Evolutionary conservation across 805 yeast species (phyloP).

Genomic region (Metschnikowia cubensis): DNA sequence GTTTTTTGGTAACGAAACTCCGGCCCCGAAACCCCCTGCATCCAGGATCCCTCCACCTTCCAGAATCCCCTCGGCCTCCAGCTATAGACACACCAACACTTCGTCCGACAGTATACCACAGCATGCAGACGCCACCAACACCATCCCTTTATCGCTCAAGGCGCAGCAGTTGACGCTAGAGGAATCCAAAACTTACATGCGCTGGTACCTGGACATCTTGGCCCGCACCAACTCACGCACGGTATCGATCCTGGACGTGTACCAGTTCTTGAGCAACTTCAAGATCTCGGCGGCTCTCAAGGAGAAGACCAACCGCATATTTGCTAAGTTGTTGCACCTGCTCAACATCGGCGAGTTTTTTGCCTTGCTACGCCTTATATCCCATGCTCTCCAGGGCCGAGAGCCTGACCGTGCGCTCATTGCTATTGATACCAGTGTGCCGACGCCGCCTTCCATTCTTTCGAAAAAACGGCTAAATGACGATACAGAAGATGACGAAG

Average conservation of each 20-base stretch:
- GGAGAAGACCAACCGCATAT: slow-evolving; percentile 48
- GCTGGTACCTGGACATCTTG: slow-evolving; percentile 89
- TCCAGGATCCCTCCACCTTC: slow-evolving; percentile 13
- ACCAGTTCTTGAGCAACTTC: slow-evolving; percentile 74
- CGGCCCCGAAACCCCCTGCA: not conserved
- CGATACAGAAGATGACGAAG: slow-evolving; percentile 28
- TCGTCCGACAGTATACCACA: slow-evolving; percentile 16
- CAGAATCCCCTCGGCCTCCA: slow-evolving; percentile 1
- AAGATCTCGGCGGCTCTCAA: slow-evolving; percentile 51
- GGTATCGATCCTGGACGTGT: slow-evolving; percentile 72
- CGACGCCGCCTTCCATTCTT: slow-evolving; percentile 76
- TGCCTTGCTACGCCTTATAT: slow-evolving; percentile 74
- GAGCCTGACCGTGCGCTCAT: slow-evolving; percentile 55
- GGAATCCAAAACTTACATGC: slow-evolving; percentile 78
- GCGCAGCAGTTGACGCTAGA: slow-evolving; percentile 66
- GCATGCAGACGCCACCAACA: slow-evolving; percentile 29
- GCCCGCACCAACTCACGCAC: slow-evolving; percentile 64
- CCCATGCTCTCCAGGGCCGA: slow-evolving; percentile 60
- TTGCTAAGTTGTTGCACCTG: slow-evolving; percentile 48
- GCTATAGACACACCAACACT: slow-evolving; percentile 7
- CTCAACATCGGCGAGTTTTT: slow-evolving; percentile 88
- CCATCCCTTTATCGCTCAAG: slow-evolving; percentile 61
- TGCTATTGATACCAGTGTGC: slow-evolving; percentile 56
- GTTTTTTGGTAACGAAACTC: not conserved
- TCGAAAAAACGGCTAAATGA: slow-evolving; percentile 54